Evolutionary conservation across 164 flowering plant genomes (phyloP).

Genomic region (Annona cherimola): DNA sequence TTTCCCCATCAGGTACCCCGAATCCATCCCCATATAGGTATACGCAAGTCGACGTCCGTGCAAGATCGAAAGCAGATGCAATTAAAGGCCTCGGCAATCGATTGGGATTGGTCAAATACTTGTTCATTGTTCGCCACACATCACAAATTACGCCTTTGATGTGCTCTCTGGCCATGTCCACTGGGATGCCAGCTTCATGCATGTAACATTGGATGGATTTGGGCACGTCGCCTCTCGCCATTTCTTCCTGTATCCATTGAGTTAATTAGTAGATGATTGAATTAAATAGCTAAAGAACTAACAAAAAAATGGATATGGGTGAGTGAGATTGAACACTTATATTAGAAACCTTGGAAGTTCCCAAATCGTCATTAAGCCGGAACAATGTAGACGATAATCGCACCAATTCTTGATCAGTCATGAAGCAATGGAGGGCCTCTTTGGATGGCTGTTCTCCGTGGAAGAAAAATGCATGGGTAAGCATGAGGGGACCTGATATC

Average conservation of each 20-base stretch:
- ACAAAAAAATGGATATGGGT: background rate
- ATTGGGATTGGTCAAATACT: conserved; percentile 5
- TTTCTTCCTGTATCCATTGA: conserved; percentile 22
- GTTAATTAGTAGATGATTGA: background rate
- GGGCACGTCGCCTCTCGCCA: conserved; percentile 30
- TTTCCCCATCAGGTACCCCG: conserved; percentile 1
- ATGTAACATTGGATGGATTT: conserved; percentile 29
- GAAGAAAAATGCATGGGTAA: conserved; percentile 20
- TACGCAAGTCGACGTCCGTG: conserved; percentile 27
- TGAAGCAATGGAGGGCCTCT: conserved; percentile 12
- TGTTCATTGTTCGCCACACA: conserved; percentile 26
- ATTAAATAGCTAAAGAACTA: too few species aligned
- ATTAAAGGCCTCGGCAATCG: conserved; percentile 16
- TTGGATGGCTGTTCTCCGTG: conserved; percentile 2
- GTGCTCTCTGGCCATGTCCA: conserved; percentile 14
- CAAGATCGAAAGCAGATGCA: conserved; percentile 22
- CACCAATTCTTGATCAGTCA: conserved; percentile 13
- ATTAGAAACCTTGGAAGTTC: conserved; percentile 26
- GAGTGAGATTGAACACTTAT: too few species aligned
- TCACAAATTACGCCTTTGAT: conserved; percentile 13
- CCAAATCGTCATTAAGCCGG: conserved; percentile 33
- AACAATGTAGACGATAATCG: conserved; percentile 19
- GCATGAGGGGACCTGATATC: conserved; percentile 31
- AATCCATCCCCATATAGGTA: conserved; percentile 26
- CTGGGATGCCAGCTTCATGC: conserved; percentile 13